Evolutionary conservation across 352 stramenopile species (phyloP).

Genomic region (Phytopythium vexans): DNA sequence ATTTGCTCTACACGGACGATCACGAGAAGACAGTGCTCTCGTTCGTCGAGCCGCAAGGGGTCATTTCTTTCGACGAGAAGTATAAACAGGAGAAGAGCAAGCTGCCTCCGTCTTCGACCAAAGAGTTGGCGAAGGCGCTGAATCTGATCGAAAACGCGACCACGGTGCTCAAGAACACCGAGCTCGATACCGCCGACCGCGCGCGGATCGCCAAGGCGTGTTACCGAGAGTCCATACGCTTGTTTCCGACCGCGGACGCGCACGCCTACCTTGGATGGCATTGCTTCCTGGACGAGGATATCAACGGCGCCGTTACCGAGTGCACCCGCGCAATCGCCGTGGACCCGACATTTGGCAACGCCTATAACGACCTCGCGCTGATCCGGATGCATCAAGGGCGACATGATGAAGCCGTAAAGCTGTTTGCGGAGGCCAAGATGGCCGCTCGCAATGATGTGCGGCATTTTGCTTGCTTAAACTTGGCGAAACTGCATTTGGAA

Average conservation of each 20-base stretch:
- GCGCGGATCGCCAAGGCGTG: constrained; percentile 61
- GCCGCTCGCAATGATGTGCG: constrained; percentile 65
- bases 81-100: constrained; percentile 37
- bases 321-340: constrained; percentile 60
- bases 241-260: constrained; percentile 64
- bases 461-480: constrained; percentile 62
- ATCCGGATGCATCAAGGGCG: constrained; percentile 60
- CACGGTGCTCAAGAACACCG: constrained; percentile 40
- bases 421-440: constrained; percentile 62
- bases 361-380: constrained; percentile 72
- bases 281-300: constrained; percentile 57
- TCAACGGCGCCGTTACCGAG: constrained; percentile 47
- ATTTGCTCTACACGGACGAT: constrained; percentile 54
- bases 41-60: constrained; percentile 22
- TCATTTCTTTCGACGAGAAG: constrained; percentile 45
- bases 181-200: constrained; percentile 38
- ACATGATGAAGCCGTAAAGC: constrained; percentile 45
- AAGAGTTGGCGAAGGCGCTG: constrained; percentile 23
- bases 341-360: constrained; percentile 63
- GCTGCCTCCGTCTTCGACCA: too few species aligned
- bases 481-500: constrained; percentile 60
- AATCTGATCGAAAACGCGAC: constrained; percentile 52
- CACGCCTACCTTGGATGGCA: constrained; percentile 69
- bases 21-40: constrained; percentile 35
- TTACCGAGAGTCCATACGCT: constrained; percentile 62